Evolutionary conservation across 192 early-diverging fungal species (phyloP).

Genomic region (Physocladia obscura): DNA sequence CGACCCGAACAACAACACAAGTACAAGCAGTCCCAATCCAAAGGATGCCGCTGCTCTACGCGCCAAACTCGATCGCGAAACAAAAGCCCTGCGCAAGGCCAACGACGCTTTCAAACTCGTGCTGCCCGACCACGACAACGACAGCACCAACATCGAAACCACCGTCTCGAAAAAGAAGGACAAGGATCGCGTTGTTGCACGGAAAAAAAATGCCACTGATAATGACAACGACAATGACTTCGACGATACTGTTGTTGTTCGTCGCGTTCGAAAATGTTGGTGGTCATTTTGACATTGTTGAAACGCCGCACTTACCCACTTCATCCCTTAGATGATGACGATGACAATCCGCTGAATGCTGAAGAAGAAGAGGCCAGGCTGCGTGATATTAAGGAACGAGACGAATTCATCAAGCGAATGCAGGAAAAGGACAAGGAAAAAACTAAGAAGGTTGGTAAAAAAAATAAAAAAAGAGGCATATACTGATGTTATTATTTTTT

Average conservation of each 20-base stretch:
- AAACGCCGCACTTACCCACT: no score
- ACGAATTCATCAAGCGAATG: slow-evolving; percentile 84
- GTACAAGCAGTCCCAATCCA: no score
- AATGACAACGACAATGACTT: slow-evolving; percentile 16
- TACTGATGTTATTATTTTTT: neutral
- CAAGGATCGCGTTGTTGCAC: slow-evolving; percentile 17
- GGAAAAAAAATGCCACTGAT: slow-evolving; percentile 41
- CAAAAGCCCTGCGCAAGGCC: neutral
- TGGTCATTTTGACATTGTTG: no score
- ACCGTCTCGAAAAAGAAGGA: slow-evolving; percentile 26
- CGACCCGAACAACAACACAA: no score
- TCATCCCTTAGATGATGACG: slow-evolving; percentile 41
- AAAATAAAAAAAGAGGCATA: slow-evolving; percentile 15
- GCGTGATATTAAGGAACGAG: slow-evolving; percentile 80
- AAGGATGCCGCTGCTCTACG: no score
- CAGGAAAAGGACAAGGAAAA: slow-evolving; percentile 78
- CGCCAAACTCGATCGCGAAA: neutral
- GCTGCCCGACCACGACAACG: neutral
- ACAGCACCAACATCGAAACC: neutral
- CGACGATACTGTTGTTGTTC: slow-evolving; percentile 8
- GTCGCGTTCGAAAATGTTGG: slow-evolving; percentile 22
- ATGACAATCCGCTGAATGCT: slow-evolving; percentile 47
- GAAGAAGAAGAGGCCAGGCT: slow-evolving; percentile 52
- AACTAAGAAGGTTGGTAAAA: slow-evolving; percentile 64
- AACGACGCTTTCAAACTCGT: neutral